These are phyloP conservation scores for Prunus campanulata DNA, from an alignment of 306 rosid genomes.

Conservation along the genomic window DNA sequence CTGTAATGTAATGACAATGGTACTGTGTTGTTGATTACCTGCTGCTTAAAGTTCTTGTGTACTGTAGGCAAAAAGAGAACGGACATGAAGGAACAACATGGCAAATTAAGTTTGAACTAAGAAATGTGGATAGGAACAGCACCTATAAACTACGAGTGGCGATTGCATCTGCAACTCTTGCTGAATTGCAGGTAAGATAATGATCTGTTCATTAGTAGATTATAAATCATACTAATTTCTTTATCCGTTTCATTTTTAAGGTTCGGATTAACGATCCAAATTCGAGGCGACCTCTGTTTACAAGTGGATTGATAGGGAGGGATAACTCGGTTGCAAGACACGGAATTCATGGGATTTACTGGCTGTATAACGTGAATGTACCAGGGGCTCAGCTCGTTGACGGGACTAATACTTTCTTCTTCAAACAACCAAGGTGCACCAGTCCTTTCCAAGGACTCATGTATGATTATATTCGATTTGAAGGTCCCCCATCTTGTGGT, in stretches of 20 bases:
- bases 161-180: constrained; percentile 75
- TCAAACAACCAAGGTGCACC: constrained; percentile 67
- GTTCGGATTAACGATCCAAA: constrained; percentile 71
- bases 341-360: constrained; percentile 85
- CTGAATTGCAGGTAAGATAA: constrained; percentile 71
- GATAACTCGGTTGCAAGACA: constrained; percentile 93
- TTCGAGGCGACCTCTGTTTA: constrained; percentile 58
- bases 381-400: constrained; percentile 44
- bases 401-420: constrained; percentile 69
- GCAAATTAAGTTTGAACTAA: constrained; percentile 75
- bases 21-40: neutral
- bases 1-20: neutral
- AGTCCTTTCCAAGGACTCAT: constrained; percentile 79
- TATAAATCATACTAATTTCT: neutral
- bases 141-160: constrained; percentile 76
- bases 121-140: constrained; percentile 33
- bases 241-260: constrained; percentile 24
- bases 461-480: constrained; percentile 92
- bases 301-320: constrained; percentile 84
- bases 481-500: constrained; percentile 48
- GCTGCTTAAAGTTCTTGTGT: neutral
- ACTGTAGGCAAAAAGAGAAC: constrained; percentile 59
- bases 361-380: constrained; percentile 61
- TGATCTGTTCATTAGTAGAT: too few relatives aligned
- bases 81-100: constrained; percentile 86